Conservation (phyloP, 1,284 basidiomycete genomes). For the Takashimella tepidaria region DNA sequence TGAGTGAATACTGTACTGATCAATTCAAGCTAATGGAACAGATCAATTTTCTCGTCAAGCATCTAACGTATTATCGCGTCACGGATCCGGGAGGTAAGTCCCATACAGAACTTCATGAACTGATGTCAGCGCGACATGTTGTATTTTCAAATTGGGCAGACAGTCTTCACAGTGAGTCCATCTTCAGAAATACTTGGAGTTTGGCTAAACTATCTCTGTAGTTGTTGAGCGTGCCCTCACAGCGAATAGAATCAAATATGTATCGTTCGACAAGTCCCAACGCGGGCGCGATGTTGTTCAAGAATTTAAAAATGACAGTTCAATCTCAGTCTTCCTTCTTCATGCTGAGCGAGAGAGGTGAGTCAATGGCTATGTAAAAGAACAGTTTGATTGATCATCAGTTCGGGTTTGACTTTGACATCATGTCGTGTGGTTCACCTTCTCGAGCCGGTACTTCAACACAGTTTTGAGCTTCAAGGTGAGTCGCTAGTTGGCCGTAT, state of each 20-base stretch:
- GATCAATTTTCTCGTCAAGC: slow-evolving; percentile 46
- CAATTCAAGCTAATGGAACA: slow-evolving; percentile 9
- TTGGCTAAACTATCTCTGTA: slow-evolving; percentile 5
- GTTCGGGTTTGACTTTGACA: slow-evolving; percentile 45
- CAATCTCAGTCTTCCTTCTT: slow-evolving; percentile 43
- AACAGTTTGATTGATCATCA: slow-evolving; percentile 4
- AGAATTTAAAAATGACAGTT: slow-evolving; percentile 35
- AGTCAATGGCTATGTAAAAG: neutral
- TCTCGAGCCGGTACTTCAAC: slow-evolving; percentile 45
- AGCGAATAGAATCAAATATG: slow-evolving; percentile 35
- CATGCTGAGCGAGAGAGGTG: slow-evolving; percentile 46
- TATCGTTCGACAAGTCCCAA: slow-evolving; percentile 28
- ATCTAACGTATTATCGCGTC: slow-evolving; percentile 29
- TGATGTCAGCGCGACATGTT: slow-evolving; percentile 33
- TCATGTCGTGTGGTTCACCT: slow-evolving; percentile 46
- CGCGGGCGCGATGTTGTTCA: slow-evolving; percentile 38
- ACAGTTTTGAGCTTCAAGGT: slow-evolving; percentile 47
- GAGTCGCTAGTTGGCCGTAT: slow-evolving; percentile 17
- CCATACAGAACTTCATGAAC: neutral
- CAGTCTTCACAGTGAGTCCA: slow-evolving; percentile 35
- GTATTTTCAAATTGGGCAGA: slow-evolving; percentile 47
- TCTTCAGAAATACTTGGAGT: neutral
- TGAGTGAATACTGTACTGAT: slow-evolving; percentile 10
- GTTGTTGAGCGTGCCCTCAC: slow-evolving; percentile 42
- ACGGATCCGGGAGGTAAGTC: slow-evolving; percentile 16